These are phyloP conservation scores for Termitomyces sp. DNA, from an alignment of 768 basidiomycete species.

Conservation along the genomic window DNA sequence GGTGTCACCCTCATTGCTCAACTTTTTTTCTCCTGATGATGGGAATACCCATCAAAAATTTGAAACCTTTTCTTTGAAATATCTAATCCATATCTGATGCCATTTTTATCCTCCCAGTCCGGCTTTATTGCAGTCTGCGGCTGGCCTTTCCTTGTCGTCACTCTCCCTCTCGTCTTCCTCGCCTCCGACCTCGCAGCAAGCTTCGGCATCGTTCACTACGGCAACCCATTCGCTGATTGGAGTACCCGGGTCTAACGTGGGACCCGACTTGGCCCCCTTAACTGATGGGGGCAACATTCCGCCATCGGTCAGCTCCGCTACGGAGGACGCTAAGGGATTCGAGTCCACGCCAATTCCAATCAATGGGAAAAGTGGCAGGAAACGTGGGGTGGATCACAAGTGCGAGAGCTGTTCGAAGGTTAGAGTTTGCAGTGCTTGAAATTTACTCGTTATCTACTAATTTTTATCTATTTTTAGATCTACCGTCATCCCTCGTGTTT, in stretches of 20 bases:
- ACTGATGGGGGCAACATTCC: conserved; percentile 20
- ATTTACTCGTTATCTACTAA: conserved; percentile 2
- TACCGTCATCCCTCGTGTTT: conserved; percentile 92
- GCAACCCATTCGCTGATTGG: conserved; percentile 19
- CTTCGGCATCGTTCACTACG: conserved; percentile 19
- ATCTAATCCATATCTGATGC: neutral
- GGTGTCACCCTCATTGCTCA: conserved; percentile 26
- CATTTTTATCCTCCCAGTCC: conserved; percentile 20
- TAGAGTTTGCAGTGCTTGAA: conserved; percentile 11
- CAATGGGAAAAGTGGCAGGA: conserved; percentile 47
- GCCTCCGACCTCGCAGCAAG: conserved; percentile 17
- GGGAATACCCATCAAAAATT: neutral
- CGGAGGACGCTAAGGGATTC: conserved; percentile 11
- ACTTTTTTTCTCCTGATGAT: conserved; percentile 10
- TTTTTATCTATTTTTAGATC: conserved; percentile 37
- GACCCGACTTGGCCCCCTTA: conserved; percentile 17
- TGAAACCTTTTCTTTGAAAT: conserved; percentile 1
- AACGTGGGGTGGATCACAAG: conserved; percentile 79
- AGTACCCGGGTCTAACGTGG: conserved; percentile 14
- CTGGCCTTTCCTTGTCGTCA: conserved; percentile 35
- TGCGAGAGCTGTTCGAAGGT: conserved; percentile 97
- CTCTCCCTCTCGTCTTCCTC: conserved; percentile 39
- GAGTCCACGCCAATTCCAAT: conserved; percentile 32
- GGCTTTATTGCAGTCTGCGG: conserved; percentile 25
- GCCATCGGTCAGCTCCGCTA: conserved; percentile 2